Conservation (phyloP, 148 eudicot genomes). For the Silene conica region DNA sequence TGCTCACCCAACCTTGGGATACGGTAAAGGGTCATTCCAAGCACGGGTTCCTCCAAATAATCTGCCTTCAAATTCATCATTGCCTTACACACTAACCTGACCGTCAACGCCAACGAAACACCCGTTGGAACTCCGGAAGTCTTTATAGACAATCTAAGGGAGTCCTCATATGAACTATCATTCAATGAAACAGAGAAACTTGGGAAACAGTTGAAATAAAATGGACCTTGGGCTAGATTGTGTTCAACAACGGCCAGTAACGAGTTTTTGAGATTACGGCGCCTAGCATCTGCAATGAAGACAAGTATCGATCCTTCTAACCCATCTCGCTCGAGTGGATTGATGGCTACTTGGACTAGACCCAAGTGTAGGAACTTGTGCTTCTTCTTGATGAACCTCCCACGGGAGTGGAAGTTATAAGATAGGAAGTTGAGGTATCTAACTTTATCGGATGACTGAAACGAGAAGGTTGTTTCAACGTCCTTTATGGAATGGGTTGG, state of each 20-base stretch:
- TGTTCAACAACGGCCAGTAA: slow-evolving; percentile 17
- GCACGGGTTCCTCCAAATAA: slow-evolving; percentile 2
- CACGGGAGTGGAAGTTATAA: not conserved
- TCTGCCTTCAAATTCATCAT: slow-evolving; percentile 14
- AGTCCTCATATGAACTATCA: not conserved
- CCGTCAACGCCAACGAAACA: slow-evolving; percentile 7
- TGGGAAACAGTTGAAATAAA: slow-evolving; percentile 28
- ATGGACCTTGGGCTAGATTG: slow-evolving; percentile 19
- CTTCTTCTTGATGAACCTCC: not conserved
- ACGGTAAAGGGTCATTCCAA: slow-evolving; percentile 24
- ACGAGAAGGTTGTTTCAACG: not conserved
- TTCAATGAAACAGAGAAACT: slow-evolving; percentile 8
- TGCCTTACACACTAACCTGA: slow-evolving; percentile 24
- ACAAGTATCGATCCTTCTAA: slow-evolving; percentile 17
- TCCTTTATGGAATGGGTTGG: slow-evolving; percentile 10
- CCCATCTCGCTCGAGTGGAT: slow-evolving; percentile 12
- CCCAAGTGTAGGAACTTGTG: slow-evolving; percentile 23
- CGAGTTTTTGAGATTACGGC: not conserved
- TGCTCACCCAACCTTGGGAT: no score
- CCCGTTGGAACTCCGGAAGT: slow-evolving; percentile 6
- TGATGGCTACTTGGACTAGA: slow-evolving; percentile 17
- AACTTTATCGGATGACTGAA: not conserved
- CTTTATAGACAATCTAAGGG: not conserved
- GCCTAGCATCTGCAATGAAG: slow-evolving; percentile 17
- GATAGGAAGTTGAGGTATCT: not conserved